These are phyloP conservation scores for Drechslerella coelobrocha DNA, from an alignment of 2,329 filamentous ascomycete genomes.

Conservation along the genomic window DNA sequence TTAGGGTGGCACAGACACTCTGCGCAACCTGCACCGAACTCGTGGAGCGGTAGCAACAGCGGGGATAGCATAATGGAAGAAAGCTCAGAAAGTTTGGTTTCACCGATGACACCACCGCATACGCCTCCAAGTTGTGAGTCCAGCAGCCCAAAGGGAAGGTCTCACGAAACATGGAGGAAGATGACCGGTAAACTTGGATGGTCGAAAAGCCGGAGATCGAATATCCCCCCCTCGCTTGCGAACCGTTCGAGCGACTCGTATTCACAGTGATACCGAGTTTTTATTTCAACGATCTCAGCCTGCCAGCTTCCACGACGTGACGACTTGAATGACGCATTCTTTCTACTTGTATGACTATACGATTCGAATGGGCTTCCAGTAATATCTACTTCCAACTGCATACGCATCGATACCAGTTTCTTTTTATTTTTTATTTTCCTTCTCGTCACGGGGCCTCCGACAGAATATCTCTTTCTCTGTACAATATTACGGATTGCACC, in stretches of 20 bases:
- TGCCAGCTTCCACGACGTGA: conserved; percentile 23
- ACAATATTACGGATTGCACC: conserved; percentile 43
- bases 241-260: conserved; percentile 41
- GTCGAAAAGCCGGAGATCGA: conserved; percentile 52
- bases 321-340: conserved; percentile 26
- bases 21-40: conserved; percentile 49
- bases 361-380: conserved; percentile 32
- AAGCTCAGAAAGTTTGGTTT: conserved; percentile 59
- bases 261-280: conserved; percentile 21
- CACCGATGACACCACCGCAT: conserved; percentile 63
- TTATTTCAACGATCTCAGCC: background rate
- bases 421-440: too few species aligned
- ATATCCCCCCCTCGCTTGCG: conserved; percentile 32
- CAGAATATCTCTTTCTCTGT: conserved; percentile 45
- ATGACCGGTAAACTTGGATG: conserved; percentile 62
- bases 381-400: conserved; percentile 10
- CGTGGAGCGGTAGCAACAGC: conserved; percentile 52
- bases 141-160: conserved; percentile 59
- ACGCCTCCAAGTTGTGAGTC: conserved; percentile 62
- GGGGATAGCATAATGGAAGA: conserved; percentile 59
- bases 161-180: conserved; percentile 64
- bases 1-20: conserved; percentile 54
- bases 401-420: conserved; percentile 11
- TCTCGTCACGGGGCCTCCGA: conserved; percentile 13
- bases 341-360: conserved; percentile 34